These are phyloP conservation scores for Malassezia nana DNA, from an alignment of 1,284 basidiomycete genomes.

Conservation along the genomic window DNA sequence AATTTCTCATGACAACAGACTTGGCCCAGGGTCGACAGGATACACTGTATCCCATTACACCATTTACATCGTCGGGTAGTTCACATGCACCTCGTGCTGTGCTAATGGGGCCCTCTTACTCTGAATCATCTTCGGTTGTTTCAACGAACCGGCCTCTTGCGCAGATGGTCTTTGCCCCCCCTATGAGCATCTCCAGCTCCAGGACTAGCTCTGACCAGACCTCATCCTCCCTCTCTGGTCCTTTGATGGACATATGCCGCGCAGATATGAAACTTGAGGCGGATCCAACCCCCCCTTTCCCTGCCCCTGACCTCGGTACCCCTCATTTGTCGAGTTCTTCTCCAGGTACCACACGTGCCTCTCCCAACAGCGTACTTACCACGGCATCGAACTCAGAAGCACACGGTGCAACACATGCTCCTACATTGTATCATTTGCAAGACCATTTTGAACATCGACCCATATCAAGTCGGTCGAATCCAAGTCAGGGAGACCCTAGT, in stretches of 20 bases:
- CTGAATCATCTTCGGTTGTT: background rate
- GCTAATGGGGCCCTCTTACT: background rate
- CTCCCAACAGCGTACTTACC: background rate
- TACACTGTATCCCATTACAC: background rate
- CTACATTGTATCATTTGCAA: too few relatives aligned
- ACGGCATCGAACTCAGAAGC: background rate
- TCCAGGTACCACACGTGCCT: background rate
- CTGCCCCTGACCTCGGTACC: background rate
- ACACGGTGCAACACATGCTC: too few relatives aligned
- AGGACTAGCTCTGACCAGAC: background rate
- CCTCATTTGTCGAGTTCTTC: background rate
- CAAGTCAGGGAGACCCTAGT: background rate
- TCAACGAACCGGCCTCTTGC: background rate
- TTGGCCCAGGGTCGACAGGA: background rate
- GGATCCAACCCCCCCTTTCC: background rate
- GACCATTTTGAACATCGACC: too few relatives aligned
- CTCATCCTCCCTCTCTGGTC: background rate
- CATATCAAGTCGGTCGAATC: too few relatives aligned
- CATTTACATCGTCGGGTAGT: background rate
- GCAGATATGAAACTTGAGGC: background rate
- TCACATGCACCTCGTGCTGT: background rate
- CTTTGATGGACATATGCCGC: background rate
- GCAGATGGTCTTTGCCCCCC: too few relatives aligned
- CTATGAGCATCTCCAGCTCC: background rate
- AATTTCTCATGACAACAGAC: background rate